phyloP scores from a whole-genome alignment of 805 yeast species.

The Cyberlindnera sargentensis region DNA sequence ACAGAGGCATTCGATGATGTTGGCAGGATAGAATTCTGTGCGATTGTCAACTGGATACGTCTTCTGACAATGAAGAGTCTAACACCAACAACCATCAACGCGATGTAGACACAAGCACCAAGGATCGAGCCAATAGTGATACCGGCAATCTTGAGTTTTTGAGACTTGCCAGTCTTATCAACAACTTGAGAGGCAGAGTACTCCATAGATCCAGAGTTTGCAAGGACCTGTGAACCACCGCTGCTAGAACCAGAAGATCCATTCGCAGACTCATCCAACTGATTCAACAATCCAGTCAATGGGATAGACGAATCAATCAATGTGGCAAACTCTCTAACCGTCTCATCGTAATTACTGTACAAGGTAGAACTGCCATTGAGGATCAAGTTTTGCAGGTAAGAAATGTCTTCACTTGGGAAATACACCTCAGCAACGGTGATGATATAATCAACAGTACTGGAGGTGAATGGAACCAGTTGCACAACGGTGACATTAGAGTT shows the following conservation, averaged over 20 bases:
- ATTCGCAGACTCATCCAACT: slow-evolving; percentile 2
- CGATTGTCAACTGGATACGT: slow-evolving; percentile 14
- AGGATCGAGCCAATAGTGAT: slow-evolving; percentile 77
- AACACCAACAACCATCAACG: slow-evolving; percentile 49
- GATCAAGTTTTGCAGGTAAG: slow-evolving; percentile 42
- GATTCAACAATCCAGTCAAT: slow-evolving; percentile 33
- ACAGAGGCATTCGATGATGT: slow-evolving; percentile 9
- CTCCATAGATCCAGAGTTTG: slow-evolving; percentile 25
- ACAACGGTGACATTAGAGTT: slow-evolving; percentile 46
- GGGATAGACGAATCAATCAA: slow-evolving; percentile 72
- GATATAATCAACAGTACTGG: slow-evolving; percentile 49
- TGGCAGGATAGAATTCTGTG: slow-evolving; percentile 12
- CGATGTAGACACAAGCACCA: slow-evolving; percentile 65
- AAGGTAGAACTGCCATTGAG: slow-evolving; percentile 46
- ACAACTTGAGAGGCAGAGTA: slow-evolving; percentile 19
- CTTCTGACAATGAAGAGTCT: slow-evolving; percentile 35
- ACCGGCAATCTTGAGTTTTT: slow-evolving; percentile 53
- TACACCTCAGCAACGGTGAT: slow-evolving; percentile 87
- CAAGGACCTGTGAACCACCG: slow-evolving; percentile 4
- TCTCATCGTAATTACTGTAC: slow-evolving; percentile 50
- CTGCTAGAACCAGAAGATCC: slow-evolving; percentile 11
- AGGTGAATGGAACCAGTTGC: slow-evolving; percentile 69
- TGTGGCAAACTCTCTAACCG: slow-evolving; percentile 50
- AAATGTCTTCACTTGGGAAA: slow-evolving; percentile 53
- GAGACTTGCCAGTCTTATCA: neutral